These are phyloP conservation scores for Megacollybia platyphylla DNA, from an alignment of 1,284 basidiomycete genomes.

Conservation along the genomic window DNA sequence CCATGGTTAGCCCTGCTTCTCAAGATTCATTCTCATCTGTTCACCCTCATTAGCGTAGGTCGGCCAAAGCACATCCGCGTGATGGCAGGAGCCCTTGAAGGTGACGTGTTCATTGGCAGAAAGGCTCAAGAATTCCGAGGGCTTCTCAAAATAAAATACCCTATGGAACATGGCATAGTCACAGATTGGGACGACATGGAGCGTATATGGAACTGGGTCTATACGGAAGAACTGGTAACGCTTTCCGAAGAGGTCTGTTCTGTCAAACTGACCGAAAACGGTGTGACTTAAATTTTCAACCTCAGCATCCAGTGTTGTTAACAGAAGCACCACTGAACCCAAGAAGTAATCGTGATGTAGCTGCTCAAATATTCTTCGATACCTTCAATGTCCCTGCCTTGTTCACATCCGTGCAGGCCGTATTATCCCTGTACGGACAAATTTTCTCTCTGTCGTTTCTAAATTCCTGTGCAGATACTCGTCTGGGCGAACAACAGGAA, in stretches of 20 bases:
- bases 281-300: conserved; percentile 7
- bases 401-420: conserved; percentile 95
- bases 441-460: conserved; percentile 8
- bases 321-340: conserved; percentile 96
- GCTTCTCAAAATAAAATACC: conserved; percentile 92
- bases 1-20: conserved; percentile 21
- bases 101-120: conserved; percentile 87
- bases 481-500: conserved; percentile 97
- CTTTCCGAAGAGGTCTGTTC: conserved; percentile 82
- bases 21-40: conserved; percentile 10
- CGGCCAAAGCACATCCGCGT: conserved; percentile 92
- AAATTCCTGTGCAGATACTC: conserved; percentile 62
- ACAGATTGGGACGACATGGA: conserved; percentile 99
- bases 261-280: conserved; percentile 4
- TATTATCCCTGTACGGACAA: conserved; percentile 70
- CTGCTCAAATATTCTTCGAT: conserved; percentile 97
- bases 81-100: conserved; percentile 92
- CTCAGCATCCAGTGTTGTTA: conserved; percentile 87
- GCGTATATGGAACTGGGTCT: conserved; percentile 95
- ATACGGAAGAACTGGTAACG: conserved; percentile 88
- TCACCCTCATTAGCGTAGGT: conserved; percentile 56
- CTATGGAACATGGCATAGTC: conserved; percentile 93
- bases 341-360: conserved; percentile 85
- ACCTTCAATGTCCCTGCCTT: conserved; percentile 99
- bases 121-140: conserved; percentile 91